Evolutionary conservation across 2,329 filamentous ascomycete genomes (phyloP), one percentile per base, ranked within the genome.

Genomic region (Xylaria sp.): DNA sequence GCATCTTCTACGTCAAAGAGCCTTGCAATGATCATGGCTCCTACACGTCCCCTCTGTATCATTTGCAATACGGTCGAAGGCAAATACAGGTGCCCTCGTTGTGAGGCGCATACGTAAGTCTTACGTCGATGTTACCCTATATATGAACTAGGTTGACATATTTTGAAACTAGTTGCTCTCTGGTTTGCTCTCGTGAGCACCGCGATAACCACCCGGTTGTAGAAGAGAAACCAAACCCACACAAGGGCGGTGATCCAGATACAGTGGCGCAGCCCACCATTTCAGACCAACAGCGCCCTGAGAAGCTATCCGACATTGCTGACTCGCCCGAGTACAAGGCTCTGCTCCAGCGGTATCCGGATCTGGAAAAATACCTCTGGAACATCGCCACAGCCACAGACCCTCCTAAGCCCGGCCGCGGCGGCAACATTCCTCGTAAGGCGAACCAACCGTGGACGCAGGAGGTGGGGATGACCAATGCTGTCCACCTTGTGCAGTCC

Each of bases 71-170:
- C 78, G 41, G 82, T 82, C 4, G 80, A 84, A 23, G 83, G 82
- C 37, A 90, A 89, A 77, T 91, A 91, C 79, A 91, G 89, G 74
- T 91, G 89, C 71, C 82, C 87, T n/a, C 83, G 83, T 34, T 91
- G 89, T 76, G 79, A 83, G 57, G 74, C 87, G 25, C 85, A 85
- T 70, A 90, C 89, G 89, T 91, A 81, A 76, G 88, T 71, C 20
- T 55, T 13, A 57, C 18, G 34, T 46, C 63, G 18, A 52, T n/a
- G 15, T 32, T 3, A 10, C 32, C 52, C 37, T 60, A 3, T 48
- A 62, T 13, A 25, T 15, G 4, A 7, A 46, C 2, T 44, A 25
- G n/a, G 13, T 48, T 69, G 57, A 65, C 63, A 28, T 59, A 67
- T 58, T 46, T 52, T 51, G 41, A 23, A 6, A 48, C 50, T 72